Conservation (phyloP, 352 stramenopile species). For the Peronospora farinosa region DNA sequence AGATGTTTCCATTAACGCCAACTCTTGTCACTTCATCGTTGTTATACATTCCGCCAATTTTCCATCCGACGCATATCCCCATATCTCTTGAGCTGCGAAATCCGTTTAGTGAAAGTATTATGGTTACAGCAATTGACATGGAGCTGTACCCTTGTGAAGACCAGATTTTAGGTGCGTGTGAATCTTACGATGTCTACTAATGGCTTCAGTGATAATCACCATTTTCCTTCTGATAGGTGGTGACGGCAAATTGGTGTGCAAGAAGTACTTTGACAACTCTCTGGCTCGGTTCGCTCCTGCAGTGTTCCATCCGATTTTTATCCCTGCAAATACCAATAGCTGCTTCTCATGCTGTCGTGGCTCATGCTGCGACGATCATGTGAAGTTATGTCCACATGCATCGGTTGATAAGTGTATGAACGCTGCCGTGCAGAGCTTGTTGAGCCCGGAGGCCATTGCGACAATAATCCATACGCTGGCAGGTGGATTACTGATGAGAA, state of each 20-base stretch:
- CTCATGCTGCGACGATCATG: constrained; percentile 39
- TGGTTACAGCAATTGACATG: constrained; percentile 55
- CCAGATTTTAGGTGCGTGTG: constrained; percentile 42
- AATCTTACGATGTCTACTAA: background rate
- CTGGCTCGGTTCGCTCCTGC: constrained; percentile 64
- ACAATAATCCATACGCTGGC: constrained; percentile 68
- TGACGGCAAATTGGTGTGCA: constrained; percentile 45
- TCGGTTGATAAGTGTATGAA: constrained; percentile 56
- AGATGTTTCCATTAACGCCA: constrained; percentile 62
- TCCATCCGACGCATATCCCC: constrained; percentile 62
- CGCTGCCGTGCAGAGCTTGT: constrained; percentile 56
- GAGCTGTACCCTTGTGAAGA: constrained; percentile 71
- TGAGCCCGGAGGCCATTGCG: constrained; percentile 69
- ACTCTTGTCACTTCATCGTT: constrained; percentile 71
- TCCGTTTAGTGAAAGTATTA: constrained; percentile 76
- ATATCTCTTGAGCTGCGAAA: constrained; percentile 73
- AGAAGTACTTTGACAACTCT: constrained; percentile 58
- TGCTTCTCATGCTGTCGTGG: constrained; percentile 81
- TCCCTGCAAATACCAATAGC: constrained; percentile 52
- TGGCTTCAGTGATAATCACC: background rate
- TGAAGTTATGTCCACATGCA: constrained; percentile 54
- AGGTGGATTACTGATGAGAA: constrained; percentile 65
- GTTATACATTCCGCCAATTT: constrained; percentile 67
- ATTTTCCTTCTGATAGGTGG: constrained; percentile 15
- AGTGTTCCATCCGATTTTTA: constrained; percentile 60